Conservation (phyloP, 2,329 filamentous ascomycete species). For the Xylariaceae sp. region DNA sequence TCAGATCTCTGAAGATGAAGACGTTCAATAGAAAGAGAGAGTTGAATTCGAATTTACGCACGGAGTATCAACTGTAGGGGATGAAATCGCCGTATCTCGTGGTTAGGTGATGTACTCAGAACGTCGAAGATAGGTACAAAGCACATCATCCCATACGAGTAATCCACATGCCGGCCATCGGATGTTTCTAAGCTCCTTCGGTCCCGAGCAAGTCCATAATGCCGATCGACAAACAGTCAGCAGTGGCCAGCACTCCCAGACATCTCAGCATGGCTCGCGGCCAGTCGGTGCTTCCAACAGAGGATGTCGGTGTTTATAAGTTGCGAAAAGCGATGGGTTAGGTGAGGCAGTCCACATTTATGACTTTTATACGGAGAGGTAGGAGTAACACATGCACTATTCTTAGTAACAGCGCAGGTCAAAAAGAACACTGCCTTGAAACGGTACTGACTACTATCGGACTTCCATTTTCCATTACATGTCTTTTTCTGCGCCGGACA, state of each 20-base stretch:
- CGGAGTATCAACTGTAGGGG: too few species aligned
- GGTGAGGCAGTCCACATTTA: background rate
- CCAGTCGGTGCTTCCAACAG: conserved; percentile 7
- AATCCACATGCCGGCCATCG: background rate
- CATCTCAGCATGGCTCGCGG: conserved; percentile 1
- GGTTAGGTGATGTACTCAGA: too few species aligned
- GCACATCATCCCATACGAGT: background rate
- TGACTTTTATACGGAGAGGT: too few species aligned
- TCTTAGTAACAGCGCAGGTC: background rate
- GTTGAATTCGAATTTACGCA: background rate
- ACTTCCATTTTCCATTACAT: too few species aligned
- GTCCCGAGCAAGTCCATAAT: conserved; percentile 9
- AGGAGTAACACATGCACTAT: background rate
- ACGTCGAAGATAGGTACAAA: background rate
- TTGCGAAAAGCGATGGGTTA: conserved; percentile 8
- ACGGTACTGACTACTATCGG: too few species aligned
- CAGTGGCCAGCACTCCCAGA: background rate
- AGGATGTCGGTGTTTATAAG: conserved; percentile 10
- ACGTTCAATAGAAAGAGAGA: background rate
- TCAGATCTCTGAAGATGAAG: background rate
- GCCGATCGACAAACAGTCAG: background rate
- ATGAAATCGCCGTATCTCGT: too few species aligned
- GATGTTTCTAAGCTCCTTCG: conserved; percentile 6
- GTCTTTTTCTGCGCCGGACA: too few species aligned
- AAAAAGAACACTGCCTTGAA: too few species aligned